phyloP scores from a whole-genome alignment of 495 filamentous ascomycete species.

The Aspergillus conjunctus region DNA sequence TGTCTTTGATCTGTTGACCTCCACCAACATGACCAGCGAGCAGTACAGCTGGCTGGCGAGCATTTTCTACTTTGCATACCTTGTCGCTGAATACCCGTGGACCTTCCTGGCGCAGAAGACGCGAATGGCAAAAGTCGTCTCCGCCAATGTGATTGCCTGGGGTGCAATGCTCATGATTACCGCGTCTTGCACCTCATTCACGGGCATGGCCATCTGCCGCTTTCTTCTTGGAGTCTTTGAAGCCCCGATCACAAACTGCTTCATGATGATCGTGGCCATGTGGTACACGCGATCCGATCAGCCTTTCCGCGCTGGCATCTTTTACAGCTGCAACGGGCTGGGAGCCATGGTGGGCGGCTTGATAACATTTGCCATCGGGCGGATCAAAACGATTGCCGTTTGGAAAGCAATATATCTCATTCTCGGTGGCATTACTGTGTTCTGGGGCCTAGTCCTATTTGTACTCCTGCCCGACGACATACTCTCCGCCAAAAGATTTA shows the following conservation, averaged over 20 bases:
- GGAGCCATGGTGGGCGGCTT: slow-evolving; percentile 49
- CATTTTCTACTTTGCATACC: slow-evolving; percentile 58
- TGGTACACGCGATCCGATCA: slow-evolving; percentile 36
- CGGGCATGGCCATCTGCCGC: slow-evolving; percentile 42
- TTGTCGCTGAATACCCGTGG: slow-evolving; percentile 40
- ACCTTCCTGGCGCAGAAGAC: slow-evolving; percentile 50
- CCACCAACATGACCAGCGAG: slow-evolving; percentile 35
- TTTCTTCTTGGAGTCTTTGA: slow-evolving; percentile 46
- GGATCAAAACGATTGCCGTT: slow-evolving; percentile 45
- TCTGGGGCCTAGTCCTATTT: slow-evolving; percentile 42
- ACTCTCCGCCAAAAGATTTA: slow-evolving; percentile 41
- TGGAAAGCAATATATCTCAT: slow-evolving; percentile 47
- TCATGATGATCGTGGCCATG: slow-evolving; percentile 42
- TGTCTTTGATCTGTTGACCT: slow-evolving; percentile 37
- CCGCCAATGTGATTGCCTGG: slow-evolving; percentile 33
- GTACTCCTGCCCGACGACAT: slow-evolving; percentile 43
- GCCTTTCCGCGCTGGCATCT: slow-evolving; percentile 40
- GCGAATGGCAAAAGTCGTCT: slow-evolving; percentile 38
- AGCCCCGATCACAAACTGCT: slow-evolving; percentile 46
- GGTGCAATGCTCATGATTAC: slow-evolving; percentile 45
- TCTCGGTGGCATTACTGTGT: slow-evolving; percentile 38
- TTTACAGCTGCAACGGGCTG: slow-evolving; percentile 49
- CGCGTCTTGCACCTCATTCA: slow-evolving; percentile 36
- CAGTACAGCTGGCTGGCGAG: slow-evolving; percentile 55
- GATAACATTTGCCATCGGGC: slow-evolving; percentile 54